Evolutionary conservation across 1,284 basidiomycete species (phyloP).

Genomic region (Marasmius sp.): DNA sequence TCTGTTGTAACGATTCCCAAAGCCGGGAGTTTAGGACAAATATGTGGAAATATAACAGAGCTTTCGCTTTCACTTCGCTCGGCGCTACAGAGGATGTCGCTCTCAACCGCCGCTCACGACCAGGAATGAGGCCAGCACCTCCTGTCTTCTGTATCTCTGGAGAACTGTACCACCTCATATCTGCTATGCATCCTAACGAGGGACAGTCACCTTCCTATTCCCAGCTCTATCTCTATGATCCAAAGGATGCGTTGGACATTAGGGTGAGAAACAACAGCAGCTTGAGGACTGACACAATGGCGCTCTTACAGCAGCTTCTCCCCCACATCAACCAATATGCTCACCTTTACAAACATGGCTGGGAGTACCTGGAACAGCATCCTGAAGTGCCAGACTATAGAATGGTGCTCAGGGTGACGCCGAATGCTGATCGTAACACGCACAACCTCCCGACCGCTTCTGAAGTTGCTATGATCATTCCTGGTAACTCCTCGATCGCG

Average conservation of each 20-base stretch:
- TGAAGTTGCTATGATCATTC: slow-evolving; percentile 39
- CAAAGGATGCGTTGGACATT: not conserved
- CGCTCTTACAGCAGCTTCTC: not conserved
- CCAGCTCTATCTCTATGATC: slow-evolving; percentile 3
- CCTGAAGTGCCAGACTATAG: slow-evolving; percentile 14
- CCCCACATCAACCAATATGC: not conserved
- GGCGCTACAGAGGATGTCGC: slow-evolving; percentile 28
- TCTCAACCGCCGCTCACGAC: slow-evolving; percentile 14
- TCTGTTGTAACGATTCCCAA: slow-evolving; percentile 13
- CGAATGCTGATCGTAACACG: slow-evolving; percentile 23
- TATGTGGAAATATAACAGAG: slow-evolving; percentile 34
- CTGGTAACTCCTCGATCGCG: slow-evolving; percentile 17
- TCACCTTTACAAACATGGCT: slow-evolving; percentile 18
- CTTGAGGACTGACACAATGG: not conserved
- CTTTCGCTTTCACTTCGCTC: slow-evolving; percentile 40
- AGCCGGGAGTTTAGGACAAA: slow-evolving; percentile 21
- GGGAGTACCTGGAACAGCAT: slow-evolving; percentile 25
- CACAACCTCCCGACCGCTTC: slow-evolving; percentile 38
- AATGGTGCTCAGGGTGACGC: slow-evolving; percentile 22
- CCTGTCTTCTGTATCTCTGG: slow-evolving; percentile 1
- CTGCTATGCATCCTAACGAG: not conserved
- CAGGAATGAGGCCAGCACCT: slow-evolving; percentile 7
- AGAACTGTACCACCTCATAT: not conserved
- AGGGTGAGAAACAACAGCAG: too few relatives aligned
- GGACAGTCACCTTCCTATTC: not conserved